Conservation (phyloP, 2,329 filamentous ascomycete genomes). For the Aspergillus niger region DNA sequence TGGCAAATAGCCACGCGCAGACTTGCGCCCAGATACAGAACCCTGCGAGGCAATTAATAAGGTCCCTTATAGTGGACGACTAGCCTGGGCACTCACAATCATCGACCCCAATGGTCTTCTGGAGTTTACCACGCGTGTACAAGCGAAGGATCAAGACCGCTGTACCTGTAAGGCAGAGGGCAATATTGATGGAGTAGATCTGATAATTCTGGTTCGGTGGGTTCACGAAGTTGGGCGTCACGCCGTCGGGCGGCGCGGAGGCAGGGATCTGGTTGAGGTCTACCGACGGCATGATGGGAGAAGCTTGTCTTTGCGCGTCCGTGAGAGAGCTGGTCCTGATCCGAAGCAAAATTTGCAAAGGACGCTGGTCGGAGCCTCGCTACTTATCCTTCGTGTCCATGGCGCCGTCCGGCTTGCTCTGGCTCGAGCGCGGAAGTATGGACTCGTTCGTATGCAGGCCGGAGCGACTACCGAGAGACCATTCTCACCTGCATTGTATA, state of each 20-base stretch:
- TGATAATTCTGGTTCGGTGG: slow-evolving; percentile 12
- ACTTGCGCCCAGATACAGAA: slow-evolving; percentile 15
- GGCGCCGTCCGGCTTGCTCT: not conserved
- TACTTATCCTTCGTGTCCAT: not conserved
- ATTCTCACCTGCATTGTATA: slow-evolving; percentile 1
- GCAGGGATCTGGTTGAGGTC: slow-evolving; percentile 17
- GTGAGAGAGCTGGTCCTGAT: not conserved
- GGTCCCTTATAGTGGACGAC: too few relatives aligned
- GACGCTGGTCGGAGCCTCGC: not conserved
- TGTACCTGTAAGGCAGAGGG: slow-evolving; percentile 13
- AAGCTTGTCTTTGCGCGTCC: not conserved
- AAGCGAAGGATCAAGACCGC: slow-evolving; percentile 10
- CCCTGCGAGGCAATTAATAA: not conserved
- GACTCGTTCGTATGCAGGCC: not conserved
- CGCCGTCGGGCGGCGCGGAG: slow-evolving; percentile 9
- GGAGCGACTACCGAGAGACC: not conserved
- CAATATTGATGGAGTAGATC: slow-evolving; percentile 18
- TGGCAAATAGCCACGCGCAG: slow-evolving; percentile 19
- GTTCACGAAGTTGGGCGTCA: slow-evolving; percentile 18
- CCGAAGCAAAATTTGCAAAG: not conserved
- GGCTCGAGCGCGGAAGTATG: not conserved
- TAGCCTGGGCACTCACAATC: slow-evolving; percentile 9
- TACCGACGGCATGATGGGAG: slow-evolving; percentile 6
- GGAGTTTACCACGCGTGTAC: slow-evolving; percentile 12
- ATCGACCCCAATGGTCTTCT: slow-evolving; percentile 9